Base-by-base conservation (phyloP, 163 green algal genomes). In the Chloromonas sp. region DNA sequence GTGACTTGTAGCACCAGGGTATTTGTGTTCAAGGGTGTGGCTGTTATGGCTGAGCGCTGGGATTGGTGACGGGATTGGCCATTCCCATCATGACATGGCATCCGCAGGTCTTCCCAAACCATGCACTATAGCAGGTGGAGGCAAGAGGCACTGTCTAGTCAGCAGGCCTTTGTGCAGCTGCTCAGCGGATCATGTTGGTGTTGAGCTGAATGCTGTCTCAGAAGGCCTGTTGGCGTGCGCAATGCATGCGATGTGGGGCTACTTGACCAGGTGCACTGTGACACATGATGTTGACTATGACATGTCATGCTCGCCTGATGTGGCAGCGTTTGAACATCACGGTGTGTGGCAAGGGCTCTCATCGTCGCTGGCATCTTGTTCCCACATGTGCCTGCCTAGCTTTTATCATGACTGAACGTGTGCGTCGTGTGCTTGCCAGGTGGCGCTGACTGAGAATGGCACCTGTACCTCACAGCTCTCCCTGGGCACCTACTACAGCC, bases 401-500 rank as follows among this genome's bases (percentile, higher is more conserved):
- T 60, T 80, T 13, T 2, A 15, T 15, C 13, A 2, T 2, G 8
- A 80, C 2, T 5, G 2, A 2, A 80, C 15, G 74, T 60, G 8
- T 2, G 74, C 74, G 11, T 60, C 8, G 8, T 5, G 2, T 80
- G 74, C 13, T 60, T 60, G 2, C 15, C 87, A 94, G 90, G 86
- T 95, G 70, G 61, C 85, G 14, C 85, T 97, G 15, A 89, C 83
- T 58, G 92, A 94, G 15, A 89, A 5, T 0, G 92, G 92, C 79
- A 89, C 82, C 85, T 93, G 93, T 85, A 89, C 84, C 58, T 83
- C 87, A 61, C 92, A 93, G 89, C 91, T 96, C 36, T 93, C 86
- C 60, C 83, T 93, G 2, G 87, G 88, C 62, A 96, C 93, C 60
- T 97, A 95, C 89, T 98, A 96, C 85, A 92, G 92, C 66, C 91